Evolutionary conservation across 1,284 basidiomycete genomes (phyloP).

Genomic region (Cystobasidium pallidum): DNA sequence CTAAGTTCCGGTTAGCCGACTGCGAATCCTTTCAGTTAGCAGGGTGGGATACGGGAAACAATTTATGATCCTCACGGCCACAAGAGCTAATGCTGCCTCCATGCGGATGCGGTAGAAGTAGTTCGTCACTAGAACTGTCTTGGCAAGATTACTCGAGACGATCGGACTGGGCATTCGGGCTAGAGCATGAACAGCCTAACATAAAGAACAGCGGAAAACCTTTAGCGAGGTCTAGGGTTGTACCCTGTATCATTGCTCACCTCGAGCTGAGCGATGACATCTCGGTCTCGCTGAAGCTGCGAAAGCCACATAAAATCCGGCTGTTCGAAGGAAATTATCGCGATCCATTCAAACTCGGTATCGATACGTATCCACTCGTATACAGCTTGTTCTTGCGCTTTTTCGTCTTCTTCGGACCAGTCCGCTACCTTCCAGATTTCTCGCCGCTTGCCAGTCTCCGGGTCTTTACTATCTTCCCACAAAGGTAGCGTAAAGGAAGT

Average conservation of each 20-base stretch:
- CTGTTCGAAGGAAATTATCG: conserved; percentile 87
- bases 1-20: conserved; percentile 71
- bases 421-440: conserved; percentile 94
- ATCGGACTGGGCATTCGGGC: conserved; percentile 80
- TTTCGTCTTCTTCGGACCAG: conserved; percentile 97
- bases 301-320: conserved; percentile 99
- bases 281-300: conserved; percentile 91
- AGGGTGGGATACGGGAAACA: no score
- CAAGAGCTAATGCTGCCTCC: conserved; percentile 86
- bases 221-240: background rate
- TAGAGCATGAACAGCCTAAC: conserved; percentile 80
- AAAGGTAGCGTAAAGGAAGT: conserved; percentile 93
- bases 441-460: conserved; percentile 67
- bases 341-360: conserved; percentile 98
- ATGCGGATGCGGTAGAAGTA: conserved; percentile 97
- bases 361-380: conserved; percentile 99
- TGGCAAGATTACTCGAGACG: conserved; percentile 86
- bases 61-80: conserved; percentile 65
- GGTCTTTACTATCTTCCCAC: conserved; percentile 73
- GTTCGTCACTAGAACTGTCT: conserved; percentile 90
- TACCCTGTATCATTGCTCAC: conserved; percentile 64
- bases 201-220: background rate
- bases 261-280: conserved; percentile 97
- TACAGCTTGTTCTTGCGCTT: conserved; percentile 84
- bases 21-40: background rate